Percentiles rank a stretch among this genome's conserved stretches.
Conservation (phyloP, 352 stramenopile genomes). For the Blastocystis sp. region DNA sequence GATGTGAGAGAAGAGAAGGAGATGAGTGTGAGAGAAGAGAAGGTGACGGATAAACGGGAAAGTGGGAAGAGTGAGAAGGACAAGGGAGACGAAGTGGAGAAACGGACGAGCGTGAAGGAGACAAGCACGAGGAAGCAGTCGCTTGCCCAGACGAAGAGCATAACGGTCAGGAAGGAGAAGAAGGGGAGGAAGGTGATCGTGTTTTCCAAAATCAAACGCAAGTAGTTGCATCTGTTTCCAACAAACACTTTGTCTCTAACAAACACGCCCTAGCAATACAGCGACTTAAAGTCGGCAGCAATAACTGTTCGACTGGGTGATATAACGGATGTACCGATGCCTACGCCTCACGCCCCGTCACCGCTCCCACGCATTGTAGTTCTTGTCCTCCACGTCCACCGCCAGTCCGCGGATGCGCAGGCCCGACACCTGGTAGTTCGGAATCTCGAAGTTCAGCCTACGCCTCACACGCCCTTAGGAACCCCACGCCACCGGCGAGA, state of each 20-base stretch:
- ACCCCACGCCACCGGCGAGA: slow-evolving; percentile 19
- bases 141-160: not conserved
- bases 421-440: slow-evolving; percentile 98
- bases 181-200: not conserved
- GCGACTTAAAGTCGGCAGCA: slow-evolving; percentile 87
- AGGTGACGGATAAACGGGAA: too few relatives aligned
- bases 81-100: not conserved
- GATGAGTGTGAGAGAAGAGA: not conserved
- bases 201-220: not conserved
- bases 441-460: slow-evolving; percentile 96
- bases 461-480: not conserved
- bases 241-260: slow-evolving; percentile 10
- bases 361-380: too few relatives aligned
- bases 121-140: not conserved
- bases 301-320: slow-evolving; percentile 95
- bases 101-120: not conserved
- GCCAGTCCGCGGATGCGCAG: slow-evolving; percentile 74
- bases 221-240: not conserved
- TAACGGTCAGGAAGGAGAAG: not conserved
- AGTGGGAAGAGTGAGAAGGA: not conserved
- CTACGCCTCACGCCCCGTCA: too few relatives aligned
- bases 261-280: slow-evolving; percentile 31
- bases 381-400: too few relatives aligned
- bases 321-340: slow-evolving; percentile 92
- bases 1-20: not conserved